Evolutionary conservation across 108 stramenopile genomes (phyloP).

Genomic region (Cafeteria roenbergensis): DNA sequence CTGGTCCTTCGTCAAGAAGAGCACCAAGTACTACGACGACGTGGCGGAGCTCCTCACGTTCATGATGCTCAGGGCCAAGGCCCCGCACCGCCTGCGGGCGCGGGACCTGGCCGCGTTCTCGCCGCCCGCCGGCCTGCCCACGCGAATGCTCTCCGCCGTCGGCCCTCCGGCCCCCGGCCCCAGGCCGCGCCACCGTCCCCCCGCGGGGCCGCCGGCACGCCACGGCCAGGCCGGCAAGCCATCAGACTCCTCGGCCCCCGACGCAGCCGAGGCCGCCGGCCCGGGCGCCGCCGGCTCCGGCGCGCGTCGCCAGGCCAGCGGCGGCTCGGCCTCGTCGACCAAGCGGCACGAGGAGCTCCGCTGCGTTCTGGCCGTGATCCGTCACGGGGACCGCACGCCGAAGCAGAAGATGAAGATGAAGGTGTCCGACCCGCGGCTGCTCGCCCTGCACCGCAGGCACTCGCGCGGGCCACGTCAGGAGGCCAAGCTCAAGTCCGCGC

Average conservation of each 20-base stretch:
- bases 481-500: slow-evolving; percentile 75
- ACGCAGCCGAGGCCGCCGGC: too few species aligned
- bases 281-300: too few species aligned
- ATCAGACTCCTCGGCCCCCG: too few species aligned
- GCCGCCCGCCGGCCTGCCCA: background rate
- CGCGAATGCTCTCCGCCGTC: background rate
- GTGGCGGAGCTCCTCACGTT: slow-evolving; percentile 73
- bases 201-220: too few species aligned
- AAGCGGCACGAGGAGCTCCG: slow-evolving; percentile 55
- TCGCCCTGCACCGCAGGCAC: slow-evolving; percentile 63
- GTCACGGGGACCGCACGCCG: slow-evolving; percentile 94
- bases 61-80: slow-evolving; percentile 58
- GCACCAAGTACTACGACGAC: slow-evolving; percentile 84
- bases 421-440: slow-evolving; percentile 54
- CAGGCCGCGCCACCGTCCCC: too few species aligned
- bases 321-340: background rate
- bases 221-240: too few species aligned
- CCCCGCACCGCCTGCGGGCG: background rate
- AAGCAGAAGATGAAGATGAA: slow-evolving; percentile 97
- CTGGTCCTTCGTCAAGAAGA: slow-evolving; percentile 76
- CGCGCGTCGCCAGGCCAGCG: too few species aligned
- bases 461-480: slow-evolving; percentile 55
- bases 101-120: background rate
- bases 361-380: slow-evolving; percentile 82
- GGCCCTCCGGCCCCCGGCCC: background rate